Base-by-base conservation (phyloP, 2,329 filamentous ascomycete genomes). In the Knufia petricola region DNA sequence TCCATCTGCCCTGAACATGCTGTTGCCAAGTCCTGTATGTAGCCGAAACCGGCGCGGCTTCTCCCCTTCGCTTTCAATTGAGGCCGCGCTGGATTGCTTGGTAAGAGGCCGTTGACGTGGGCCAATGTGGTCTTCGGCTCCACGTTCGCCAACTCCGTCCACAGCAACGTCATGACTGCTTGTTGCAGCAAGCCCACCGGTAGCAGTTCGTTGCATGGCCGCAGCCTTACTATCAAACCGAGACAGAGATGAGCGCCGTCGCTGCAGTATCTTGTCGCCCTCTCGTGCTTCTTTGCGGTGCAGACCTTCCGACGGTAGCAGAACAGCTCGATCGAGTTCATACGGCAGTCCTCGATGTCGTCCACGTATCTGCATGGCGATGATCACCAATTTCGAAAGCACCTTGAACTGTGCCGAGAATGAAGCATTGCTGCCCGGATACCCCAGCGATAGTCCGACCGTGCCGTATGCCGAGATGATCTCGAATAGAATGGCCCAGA, bases 401-500 rank as follows among this genome's bases (percentile, higher is more conserved):
- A 82, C 75, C 10, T 75, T 79, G 64, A 98, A 95, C 58, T 95
- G 79, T 0, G 78, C 83, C 26, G 80, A 88, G 55, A 98, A 87
- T 0, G 85, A 88, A 0, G 87, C 77, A 64, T 95, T 85, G 63
- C 81, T 74, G 17, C 68, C 71, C 0, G 84, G 74, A 53, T 90
- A 95, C 4, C 92, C 92, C 13, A 98, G 75, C 43, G 84, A 90
- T 50, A 98, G 70, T 0, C 92, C 92, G 21, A 98, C 92, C 1
- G 92, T 98, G 54, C 92, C 94, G 61, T 95, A 95, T 1, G 88
- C 88, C 49, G 85, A 90, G 52, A 95, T 81, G 40, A 94, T 80
- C 63, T 95, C 88, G 59, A 95, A 95, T 2, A 95, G 73, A 6
- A 78, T 71, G 4, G 75, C 69, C 62, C 86, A 89, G 63, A 86